Evolutionary conservation across 2,329 filamentous ascomycete species (phyloP), one percentile per base, ranked within the genome.

Genomic region (Colletotrichum endophyticum): DNA sequence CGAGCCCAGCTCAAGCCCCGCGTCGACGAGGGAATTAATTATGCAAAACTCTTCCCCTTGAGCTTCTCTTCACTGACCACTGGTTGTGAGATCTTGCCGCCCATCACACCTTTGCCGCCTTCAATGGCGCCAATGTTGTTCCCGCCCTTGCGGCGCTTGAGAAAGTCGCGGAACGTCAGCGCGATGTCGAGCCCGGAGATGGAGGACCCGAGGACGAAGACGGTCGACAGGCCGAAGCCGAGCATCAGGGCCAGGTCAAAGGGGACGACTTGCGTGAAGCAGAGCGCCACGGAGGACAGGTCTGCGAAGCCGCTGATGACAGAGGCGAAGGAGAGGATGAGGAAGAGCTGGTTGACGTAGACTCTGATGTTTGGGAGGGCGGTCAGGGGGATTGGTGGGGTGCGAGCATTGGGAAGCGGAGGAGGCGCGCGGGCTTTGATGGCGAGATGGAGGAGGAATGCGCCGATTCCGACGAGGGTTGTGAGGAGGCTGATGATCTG

Each of bases 401-500:
- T 56, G 53, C 56, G 67, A 39, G 57, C 30, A n/a, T 34, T 67
- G 39, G 61, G 74, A 4, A 62, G 64, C 1, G n/a, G 27, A 12
- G 70, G 73, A 3, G 63, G 69, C 3, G 71, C 61, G 27, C 66
- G 62, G 27, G 78, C 44, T 59, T 81, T 82, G 66, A 79, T 78
- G 28, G 80, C 61, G n/a, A 80, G 73, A 66, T 81, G 80, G 8
- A 84, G 74, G 1, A 67, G 78, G 1, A 80, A 56, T 12, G 83
- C 79, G 2, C 66, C 78, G 4, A 83, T 49, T 15, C 80, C 80
- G 30, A 81, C 19, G 13, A 84, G n/a, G 2, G 79, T 71, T 5
- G 80, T 81, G 12, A 83, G 56, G 11, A 83, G 77, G 25, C 81
- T 79, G 30, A 84, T 71, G 19, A 84, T 77, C 82, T 84, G 62